phyloP scores from a whole-genome alignment of 345 rosid species.

The Cardamine resedifolia region DNA sequence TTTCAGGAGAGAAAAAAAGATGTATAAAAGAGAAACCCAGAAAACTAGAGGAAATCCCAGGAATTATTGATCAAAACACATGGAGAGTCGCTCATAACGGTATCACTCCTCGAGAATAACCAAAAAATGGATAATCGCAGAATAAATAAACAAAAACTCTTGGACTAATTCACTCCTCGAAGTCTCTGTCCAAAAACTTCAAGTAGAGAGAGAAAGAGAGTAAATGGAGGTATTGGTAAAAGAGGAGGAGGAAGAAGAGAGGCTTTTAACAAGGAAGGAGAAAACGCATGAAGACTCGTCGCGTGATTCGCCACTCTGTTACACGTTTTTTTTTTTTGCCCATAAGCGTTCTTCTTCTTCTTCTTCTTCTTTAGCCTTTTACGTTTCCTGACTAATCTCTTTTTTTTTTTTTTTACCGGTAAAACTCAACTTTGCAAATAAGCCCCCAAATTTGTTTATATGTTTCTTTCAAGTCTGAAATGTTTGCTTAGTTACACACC shows the following conservation, averaged over 20 bases:
- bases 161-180: conserved; percentile 20
- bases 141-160: conserved; percentile 7
- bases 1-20: not conserved
- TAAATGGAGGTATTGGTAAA: not conserved
- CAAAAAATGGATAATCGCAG: conserved; percentile 8
- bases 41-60: not conserved
- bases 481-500: not conserved
- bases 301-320: conserved; percentile 36
- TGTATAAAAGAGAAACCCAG: no score
- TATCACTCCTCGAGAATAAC: conserved; percentile 1
- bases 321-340: conserved; percentile 30
- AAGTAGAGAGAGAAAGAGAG: conserved; percentile 8
- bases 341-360: conserved; percentile 9
- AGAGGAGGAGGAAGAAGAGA: conserved; percentile 19
- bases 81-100: conserved; percentile 21
- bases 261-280: conserved; percentile 25
- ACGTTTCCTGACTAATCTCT: conserved; percentile 17
- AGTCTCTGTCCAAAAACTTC: conserved; percentile 18
- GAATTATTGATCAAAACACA: conserved; percentile 34
- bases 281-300: conserved; percentile 39
- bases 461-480: not conserved
- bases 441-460: not conserved
- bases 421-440: not conserved
- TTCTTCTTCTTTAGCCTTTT: not conserved
- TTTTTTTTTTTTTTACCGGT: conserved; percentile 10